Percentiles rank a stretch among this genome's conserved stretches.
Evolutionary conservation across 192 early-diverging fungal species (phyloP).

Genomic region (Podila horticola): DNA sequence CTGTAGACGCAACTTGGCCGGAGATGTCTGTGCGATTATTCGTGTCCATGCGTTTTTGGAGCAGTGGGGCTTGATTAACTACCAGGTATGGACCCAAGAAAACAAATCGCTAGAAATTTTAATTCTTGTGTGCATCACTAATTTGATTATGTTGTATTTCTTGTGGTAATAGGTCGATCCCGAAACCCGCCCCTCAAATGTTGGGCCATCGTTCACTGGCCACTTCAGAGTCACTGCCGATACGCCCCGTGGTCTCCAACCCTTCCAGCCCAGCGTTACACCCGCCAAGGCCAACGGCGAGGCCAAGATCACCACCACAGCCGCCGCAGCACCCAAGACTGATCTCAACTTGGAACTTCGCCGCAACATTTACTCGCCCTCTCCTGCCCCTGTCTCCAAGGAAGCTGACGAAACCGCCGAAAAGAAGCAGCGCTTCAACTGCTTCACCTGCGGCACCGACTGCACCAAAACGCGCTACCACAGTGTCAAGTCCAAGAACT

Average conservation of each 20-base stretch:
- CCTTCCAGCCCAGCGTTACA: constrained; percentile 76
- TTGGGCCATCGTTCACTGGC: constrained; percentile 95
- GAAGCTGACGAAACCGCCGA: constrained; percentile 53
- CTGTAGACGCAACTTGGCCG: constrained; percentile 94
- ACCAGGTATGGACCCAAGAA: constrained; percentile 71
- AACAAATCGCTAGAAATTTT: not conserved
- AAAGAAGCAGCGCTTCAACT: constrained; percentile 62
- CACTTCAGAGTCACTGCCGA: constrained; percentile 97
- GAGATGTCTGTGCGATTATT: constrained; percentile 99
- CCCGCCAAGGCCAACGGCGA: constrained; percentile 36
- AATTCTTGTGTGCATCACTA: not conserved
- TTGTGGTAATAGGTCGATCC: constrained; percentile 78
- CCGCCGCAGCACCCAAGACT: constrained; percentile 16
- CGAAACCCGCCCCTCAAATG: constrained; percentile 85
- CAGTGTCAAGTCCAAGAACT: constrained; percentile 73
- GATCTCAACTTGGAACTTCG: constrained; percentile 61
- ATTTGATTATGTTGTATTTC: not conserved
- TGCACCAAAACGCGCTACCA: constrained; percentile 87
- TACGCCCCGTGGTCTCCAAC: constrained; percentile 86
- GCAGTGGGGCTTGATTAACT: constrained; percentile 99
- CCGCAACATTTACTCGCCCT: constrained; percentile 57
- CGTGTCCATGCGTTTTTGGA: constrained; percentile 99
- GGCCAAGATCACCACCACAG: constrained; percentile 9
- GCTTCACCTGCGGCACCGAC: constrained; percentile 87
- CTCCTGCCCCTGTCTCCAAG: constrained; percentile 27